These are phyloP conservation scores for Flagelloscypha sp. DNA, from an alignment of 768 basidiomycete species.

Conservation along the genomic window DNA sequence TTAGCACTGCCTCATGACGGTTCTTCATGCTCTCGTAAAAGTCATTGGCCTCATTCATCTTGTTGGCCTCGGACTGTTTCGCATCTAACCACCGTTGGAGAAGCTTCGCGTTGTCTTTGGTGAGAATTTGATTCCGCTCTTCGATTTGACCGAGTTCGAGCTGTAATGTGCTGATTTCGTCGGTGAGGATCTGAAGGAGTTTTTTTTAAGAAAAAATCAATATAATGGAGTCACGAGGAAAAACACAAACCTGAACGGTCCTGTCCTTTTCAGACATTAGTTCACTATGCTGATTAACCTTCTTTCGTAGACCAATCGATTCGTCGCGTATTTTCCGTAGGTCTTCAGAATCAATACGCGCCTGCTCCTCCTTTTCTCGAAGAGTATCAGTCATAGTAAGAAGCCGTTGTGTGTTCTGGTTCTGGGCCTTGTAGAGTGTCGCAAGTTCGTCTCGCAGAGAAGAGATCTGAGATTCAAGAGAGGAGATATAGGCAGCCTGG, in stretches of 20 bases:
- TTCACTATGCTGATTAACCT: slow-evolving; percentile 78
- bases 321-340: slow-evolving; percentile 74
- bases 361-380: slow-evolving; percentile 85
- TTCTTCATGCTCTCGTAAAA: slow-evolving; percentile 86
- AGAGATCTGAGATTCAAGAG: slow-evolving; percentile 90
- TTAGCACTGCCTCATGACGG: slow-evolving; percentile 52
- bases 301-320: slow-evolving; percentile 55
- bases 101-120: slow-evolving; percentile 89
- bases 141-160: slow-evolving; percentile 88
- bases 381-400: slow-evolving; percentile 93
- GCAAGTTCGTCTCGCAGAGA: slow-evolving; percentile 88
- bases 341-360: slow-evolving; percentile 73
- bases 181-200: slow-evolving; percentile 69
- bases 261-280: slow-evolving; percentile 84
- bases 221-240: slow-evolving; percentile 4
- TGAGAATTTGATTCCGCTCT: slow-evolving; percentile 77
- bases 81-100: slow-evolving; percentile 95
- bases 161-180: slow-evolving; percentile 88
- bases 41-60: slow-evolving; percentile 90
- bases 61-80: slow-evolving; percentile 87
- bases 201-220: slow-evolving; percentile 5
- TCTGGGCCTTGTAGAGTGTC: slow-evolving; percentile 92
- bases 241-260: slow-evolving; percentile 63
- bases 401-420: slow-evolving; percentile 89
- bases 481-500: slow-evolving; percentile 79